Conservation (phyloP, 2,329 filamentous ascomycete species). For the Penicillium freii region DNA sequence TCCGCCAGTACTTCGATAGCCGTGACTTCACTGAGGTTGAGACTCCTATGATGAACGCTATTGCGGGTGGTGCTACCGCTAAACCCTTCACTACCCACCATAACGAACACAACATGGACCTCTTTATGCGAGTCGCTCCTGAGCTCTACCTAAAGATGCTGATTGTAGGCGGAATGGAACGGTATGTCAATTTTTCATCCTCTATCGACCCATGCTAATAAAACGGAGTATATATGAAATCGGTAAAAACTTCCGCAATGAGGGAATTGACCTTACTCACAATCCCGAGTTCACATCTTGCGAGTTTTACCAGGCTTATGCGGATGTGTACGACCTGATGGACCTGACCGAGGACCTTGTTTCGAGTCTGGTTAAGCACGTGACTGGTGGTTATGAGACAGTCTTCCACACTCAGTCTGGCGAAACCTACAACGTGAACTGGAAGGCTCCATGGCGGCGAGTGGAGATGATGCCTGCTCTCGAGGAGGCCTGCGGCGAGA, state of each 20-base stretch:
- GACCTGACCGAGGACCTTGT: conserved; percentile 90
- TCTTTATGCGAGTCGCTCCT: conserved; percentile 92
- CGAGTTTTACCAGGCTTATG: conserved; percentile 96
- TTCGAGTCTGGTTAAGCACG: conserved; percentile 79
- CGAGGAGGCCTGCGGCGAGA: conserved; percentile 85
- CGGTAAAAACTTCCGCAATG: conserved; percentile 92
- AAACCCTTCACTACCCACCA: conserved; percentile 94
- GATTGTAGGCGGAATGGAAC: conserved; percentile 33
- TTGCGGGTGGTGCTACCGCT: conserved; percentile 92
- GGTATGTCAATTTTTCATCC: conserved; percentile 36
- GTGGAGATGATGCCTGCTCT: conserved; percentile 95
- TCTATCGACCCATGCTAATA: too few relatives aligned
- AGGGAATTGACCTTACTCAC: conserved; percentile 87
- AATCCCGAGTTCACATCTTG: conserved; percentile 98
- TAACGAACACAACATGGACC: conserved; percentile 91
- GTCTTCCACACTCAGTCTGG: conserved; percentile 83
- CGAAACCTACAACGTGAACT: conserved; percentile 88
- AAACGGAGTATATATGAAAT: too few relatives aligned
- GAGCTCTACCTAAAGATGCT: conserved; percentile 95
- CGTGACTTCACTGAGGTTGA: conserved; percentile 91
- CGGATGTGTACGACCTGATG: conserved; percentile 89
- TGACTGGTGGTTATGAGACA: conserved; percentile 82
- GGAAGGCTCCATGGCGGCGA: conserved; percentile 89
- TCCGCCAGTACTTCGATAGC: conserved; percentile 84
- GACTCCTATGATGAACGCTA: conserved; percentile 96